Evolutionary conservation across 2,329 filamentous ascomycete genomes (phyloP), one percentile per base, ranked within the genome.

Genomic region (Monosporascus sp.): DNA sequence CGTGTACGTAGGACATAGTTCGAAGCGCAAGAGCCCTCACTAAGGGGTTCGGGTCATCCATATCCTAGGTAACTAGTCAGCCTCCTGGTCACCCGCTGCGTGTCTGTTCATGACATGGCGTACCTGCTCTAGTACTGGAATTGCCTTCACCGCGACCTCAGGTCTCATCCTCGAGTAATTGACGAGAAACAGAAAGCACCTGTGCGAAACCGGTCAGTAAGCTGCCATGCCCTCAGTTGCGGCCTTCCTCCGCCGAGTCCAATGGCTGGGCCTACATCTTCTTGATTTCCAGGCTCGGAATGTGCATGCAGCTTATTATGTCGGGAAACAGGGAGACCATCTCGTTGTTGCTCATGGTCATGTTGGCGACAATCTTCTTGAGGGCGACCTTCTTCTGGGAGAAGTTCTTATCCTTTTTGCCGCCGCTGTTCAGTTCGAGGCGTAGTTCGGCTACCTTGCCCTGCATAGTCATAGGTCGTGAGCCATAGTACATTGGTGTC

Each of bases 291-390:
- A 99, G 76, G 65, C 89, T 96, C 50, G 86, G 88, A 57, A 99
- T 89, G 63, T 89, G 85, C 94, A 99, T 99, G 78, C 93, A 97
- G 57, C 80, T 85, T 62, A 99, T 89, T 55, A 99, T 88, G 68
- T 99, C 94, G 18, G 93, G 91, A 64, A 99, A 99, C 50, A 99
- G 78, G 39, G 90, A 91, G 51, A 97, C 88, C 94, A 99, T 99
- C 72, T 99, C 94, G 68, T 97, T 99, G 75, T 99, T 99, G 82
- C 93, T 97, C 94, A 99, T 99, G 60, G 94, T 99, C 94, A 99
- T 99, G 70, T 99, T 99, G 70, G 94, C 94, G 64, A 99, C 94
- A 62, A 99, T 97, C 81, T 97, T 97, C 82, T 99, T 99, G 58
- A 99, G 81, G 11, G 94, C 92, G 68, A 97, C 95, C 82, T 97